Evolutionary conservation across 2,329 filamentous ascomycete species (phyloP).

Genomic region (Cephalotrichum gorgonifer): DNA sequence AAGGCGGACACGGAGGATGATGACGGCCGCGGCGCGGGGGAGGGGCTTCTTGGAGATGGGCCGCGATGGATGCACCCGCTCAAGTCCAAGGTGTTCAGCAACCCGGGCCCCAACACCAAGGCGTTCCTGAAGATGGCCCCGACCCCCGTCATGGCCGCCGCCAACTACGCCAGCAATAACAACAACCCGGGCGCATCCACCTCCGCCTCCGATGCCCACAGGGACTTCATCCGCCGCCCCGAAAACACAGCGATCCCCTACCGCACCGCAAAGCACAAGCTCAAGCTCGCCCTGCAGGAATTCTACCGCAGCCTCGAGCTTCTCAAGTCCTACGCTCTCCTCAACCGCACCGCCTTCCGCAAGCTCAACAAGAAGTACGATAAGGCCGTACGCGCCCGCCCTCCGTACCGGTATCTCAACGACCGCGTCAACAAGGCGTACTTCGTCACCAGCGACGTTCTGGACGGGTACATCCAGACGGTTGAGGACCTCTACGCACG

Average conservation of each 20-base stretch:
- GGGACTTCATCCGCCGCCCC: slow-evolving; percentile 42
- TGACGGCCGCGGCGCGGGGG: not conserved
- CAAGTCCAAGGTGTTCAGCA: slow-evolving; percentile 40
- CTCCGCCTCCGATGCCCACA: slow-evolving; percentile 19
- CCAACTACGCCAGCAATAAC: slow-evolving; percentile 19
- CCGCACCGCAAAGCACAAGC: slow-evolving; percentile 76
- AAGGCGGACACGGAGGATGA: not conserved
- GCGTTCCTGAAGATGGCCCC: slow-evolving; percentile 43
- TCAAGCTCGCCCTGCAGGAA: slow-evolving; percentile 85
- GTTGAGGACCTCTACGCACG: slow-evolving; percentile 88
- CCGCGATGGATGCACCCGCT: slow-evolving; percentile 40
- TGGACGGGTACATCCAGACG: slow-evolving; percentile 69
- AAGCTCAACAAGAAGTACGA: slow-evolving; percentile 99
- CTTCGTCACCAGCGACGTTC: slow-evolving; percentile 81
- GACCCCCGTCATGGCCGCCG: slow-evolving; percentile 31
- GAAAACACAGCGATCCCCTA: slow-evolving; percentile 62
- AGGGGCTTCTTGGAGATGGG: not conserved
- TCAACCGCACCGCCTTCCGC: slow-evolving; percentile 87
- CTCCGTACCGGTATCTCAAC: slow-evolving; percentile 71
- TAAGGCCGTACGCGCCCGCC: slow-evolving; percentile 73
- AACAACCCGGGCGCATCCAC: slow-evolving; percentile 3
- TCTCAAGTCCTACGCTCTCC: slow-evolving; percentile 78
- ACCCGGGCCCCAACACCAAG: slow-evolving; percentile 50
- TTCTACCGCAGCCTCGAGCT: slow-evolving; percentile 88
- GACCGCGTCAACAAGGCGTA: slow-evolving; percentile 85